A percentile compares a stretch with the other conserved stretches of the same genome.
Evolutionary conservation across 768 basidiomycete genomes (phyloP).

Genomic region (Mycena venus): DNA sequence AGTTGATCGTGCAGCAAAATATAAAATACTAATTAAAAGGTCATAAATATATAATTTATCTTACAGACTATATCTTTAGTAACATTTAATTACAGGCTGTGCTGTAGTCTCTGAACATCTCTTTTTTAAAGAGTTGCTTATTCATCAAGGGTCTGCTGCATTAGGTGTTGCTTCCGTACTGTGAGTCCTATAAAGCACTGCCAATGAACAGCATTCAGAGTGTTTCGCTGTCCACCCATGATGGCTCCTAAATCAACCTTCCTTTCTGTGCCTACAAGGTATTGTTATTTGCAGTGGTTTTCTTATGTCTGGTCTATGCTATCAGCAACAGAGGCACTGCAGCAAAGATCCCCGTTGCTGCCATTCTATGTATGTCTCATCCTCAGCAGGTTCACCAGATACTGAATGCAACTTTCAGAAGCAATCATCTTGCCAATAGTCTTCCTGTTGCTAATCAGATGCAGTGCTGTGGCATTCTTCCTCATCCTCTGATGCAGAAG

Average conservation of each 20-base stretch:
- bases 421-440: background rate
- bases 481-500: background rate
- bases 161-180: too few species aligned
- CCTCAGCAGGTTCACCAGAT: background rate
- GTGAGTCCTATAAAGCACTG: background rate
- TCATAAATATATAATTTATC: too few species aligned
- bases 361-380: background rate
- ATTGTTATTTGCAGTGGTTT: background rate
- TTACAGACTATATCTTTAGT: too few species aligned
- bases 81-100: too few species aligned
- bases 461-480: background rate
- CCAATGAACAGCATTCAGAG: background rate
- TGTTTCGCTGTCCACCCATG: background rate
- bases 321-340: background rate
- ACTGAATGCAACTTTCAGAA: background rate
- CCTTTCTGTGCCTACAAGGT: slow-evolving; percentile 39
- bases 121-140: too few species aligned
- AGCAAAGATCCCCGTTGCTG: background rate
- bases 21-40: too few species aligned
- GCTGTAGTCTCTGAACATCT: too few species aligned
- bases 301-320: background rate
- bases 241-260: background rate
- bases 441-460: background rate
- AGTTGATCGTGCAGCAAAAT: too few species aligned
- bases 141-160: too few species aligned